A percentile compares a stretch with the other conserved stretches of the same genome.
Conservation (phyloP, 2,329 filamentous ascomycete genomes). For the Microascus cirrosus region DNA sequence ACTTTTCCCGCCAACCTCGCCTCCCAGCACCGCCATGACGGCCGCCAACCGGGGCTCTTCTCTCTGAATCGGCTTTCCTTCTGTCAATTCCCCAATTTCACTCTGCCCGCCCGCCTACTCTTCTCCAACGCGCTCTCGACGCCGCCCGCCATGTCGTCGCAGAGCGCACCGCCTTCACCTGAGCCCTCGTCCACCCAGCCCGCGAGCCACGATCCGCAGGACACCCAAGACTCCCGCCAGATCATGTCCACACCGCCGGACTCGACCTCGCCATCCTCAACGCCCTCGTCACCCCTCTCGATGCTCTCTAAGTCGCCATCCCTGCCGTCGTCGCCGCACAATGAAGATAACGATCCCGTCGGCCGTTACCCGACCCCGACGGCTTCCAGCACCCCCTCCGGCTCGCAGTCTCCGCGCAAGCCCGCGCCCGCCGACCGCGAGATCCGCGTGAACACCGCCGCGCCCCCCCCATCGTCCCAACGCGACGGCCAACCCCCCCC, state of each 20-base stretch:
- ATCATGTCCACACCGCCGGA: conserved; percentile 15
- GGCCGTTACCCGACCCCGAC: conserved; percentile 43
- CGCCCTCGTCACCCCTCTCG: conserved; percentile 43
- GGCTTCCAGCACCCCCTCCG: conserved; percentile 23
- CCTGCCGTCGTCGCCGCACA: conserved; percentile 31
- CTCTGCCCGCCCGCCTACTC: neutral
- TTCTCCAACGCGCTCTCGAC: neutral
- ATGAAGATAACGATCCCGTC: conserved; percentile 18
- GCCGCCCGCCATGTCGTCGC: neutral
- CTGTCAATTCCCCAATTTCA: neutral
- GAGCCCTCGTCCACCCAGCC: neutral
- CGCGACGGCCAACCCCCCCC: conserved; percentile 54
- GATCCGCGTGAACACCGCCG: conserved; percentile 15
- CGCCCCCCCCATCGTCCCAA: conserved; percentile 7
- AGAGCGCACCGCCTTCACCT: neutral
- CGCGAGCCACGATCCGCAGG: neutral
- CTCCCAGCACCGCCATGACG: neutral
- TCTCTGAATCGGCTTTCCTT: neutral
- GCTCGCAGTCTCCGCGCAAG: conserved; percentile 40
- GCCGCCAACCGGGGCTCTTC: neutral
- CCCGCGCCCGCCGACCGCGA: conserved; percentile 11
- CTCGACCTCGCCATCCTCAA: conserved; percentile 29
- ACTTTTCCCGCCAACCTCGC: neutral
- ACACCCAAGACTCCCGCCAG: neutral
- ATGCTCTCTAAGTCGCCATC: conserved; percentile 42